Percentiles rank a stretch among this genome's conserved stretches.
phyloP scores from a whole-genome alignment of 768 basidiomycete genomes.

The Boletus rex-veris region DNA sequence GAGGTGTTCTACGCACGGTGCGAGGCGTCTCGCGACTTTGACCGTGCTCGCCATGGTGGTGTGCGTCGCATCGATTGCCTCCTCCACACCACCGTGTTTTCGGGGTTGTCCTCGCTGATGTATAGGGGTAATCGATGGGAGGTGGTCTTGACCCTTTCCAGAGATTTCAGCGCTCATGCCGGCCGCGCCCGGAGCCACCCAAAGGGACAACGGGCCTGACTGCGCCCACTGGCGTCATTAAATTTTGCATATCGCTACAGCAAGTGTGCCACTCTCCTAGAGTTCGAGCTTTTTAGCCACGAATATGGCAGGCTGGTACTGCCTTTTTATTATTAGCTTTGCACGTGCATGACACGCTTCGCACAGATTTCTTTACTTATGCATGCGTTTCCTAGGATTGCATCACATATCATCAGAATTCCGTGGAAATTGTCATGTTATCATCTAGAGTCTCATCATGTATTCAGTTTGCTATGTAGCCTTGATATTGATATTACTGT shows the following conservation, averaged over 20 bases:
- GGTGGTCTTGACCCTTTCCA: slow-evolving; percentile 43
- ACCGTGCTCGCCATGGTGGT: slow-evolving; percentile 36
- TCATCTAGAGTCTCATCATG: neutral
- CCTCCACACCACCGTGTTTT: slow-evolving; percentile 46
- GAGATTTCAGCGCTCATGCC: slow-evolving; percentile 23
- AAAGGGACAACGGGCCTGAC: neutral
- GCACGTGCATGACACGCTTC: neutral
- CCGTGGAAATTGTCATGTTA: neutral
- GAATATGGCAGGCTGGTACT: slow-evolving; percentile 10
- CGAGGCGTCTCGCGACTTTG: slow-evolving; percentile 35
- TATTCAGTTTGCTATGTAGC: slow-evolving; percentile 1
- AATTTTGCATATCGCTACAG: neutral
- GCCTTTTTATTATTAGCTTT: slow-evolving; percentile 1
- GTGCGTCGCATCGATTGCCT: slow-evolving; percentile 49
- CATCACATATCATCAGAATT: slow-evolving; percentile 8
- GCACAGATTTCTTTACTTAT: slow-evolving; percentile 4
- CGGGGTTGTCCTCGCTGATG: slow-evolving; percentile 44
- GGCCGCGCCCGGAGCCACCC: neutral
- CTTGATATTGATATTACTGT: neutral
- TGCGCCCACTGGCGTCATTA: neutral
- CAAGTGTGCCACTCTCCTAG: slow-evolving; percentile 1
- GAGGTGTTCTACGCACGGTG: slow-evolving; percentile 45
- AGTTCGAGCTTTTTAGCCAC: neutral
- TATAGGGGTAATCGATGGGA: slow-evolving; percentile 38
- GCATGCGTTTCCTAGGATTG: slow-evolving; percentile 8